Base-by-base conservation (phyloP, 2,329 filamentous ascomycete species). In the Colletotrichum sojae region DNA sequence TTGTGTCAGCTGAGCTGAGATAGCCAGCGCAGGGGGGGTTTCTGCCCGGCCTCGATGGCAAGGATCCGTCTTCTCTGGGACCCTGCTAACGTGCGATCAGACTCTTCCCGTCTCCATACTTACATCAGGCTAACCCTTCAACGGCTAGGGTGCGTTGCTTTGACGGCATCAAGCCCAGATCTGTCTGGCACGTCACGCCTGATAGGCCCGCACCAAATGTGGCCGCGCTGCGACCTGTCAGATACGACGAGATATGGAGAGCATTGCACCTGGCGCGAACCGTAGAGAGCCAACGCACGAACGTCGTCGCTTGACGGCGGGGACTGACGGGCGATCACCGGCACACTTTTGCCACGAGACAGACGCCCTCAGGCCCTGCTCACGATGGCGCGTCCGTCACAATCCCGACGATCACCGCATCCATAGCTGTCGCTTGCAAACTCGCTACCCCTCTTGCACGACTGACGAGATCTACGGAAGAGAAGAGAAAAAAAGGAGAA, bases 1-100 rank as follows among this genome's bases (percentile, higher is more conserved):
- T 36, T 46, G 67, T 69, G 39, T 67, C 67, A 69, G 60, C 45
- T 69, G 67, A 61, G 55, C 66, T 56, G 62, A 60, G 43, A 65
- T 66, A 45, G 39, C 63, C 56, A 60, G 56, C 46, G 54, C 39
- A 52, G 46, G 67, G 63, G 63, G 59, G 55, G 45, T 57, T 36
- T 49, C 65, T 43, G 48, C 40, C 51, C 46, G 46, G 46, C 48
- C 22, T 43, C 62, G 13, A 52, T 25, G n/a, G 36, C 67, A 70
- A 51, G 67, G 64, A 55, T 63, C 20, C 9, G 13, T 15, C 27
- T 31, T 40, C 18, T 53, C 53, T 27, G 31, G 46, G 49, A 40
- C 61, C 56, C 53, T 64, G 65, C 31, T 57, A 40, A 56, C 27
- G n/a, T 54, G 43, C 25, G 67, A 61, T 62, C 63, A 55, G 68